phyloP scores from a whole-genome alignment of 2,329 filamentous ascomycete species.

The Hymenoscyphus repandus region DNA sequence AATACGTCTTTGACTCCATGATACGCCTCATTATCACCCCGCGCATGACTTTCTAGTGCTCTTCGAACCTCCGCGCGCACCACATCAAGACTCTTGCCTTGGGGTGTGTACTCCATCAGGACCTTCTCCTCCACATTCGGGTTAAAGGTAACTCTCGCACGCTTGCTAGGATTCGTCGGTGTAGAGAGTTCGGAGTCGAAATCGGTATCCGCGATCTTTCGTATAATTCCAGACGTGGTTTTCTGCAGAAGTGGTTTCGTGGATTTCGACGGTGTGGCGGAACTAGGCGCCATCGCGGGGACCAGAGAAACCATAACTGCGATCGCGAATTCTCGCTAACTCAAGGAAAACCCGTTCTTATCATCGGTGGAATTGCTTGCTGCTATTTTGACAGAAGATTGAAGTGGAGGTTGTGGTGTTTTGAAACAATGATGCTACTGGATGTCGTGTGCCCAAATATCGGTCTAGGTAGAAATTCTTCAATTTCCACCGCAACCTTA shows the following conservation, averaged over 20 bases:
- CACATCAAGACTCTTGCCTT: conserved; percentile 23
- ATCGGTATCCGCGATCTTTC: conserved; percentile 26
- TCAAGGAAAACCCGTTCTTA: conserved; percentile 5
- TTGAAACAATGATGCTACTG: neutral
- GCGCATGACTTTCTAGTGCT: conserved; percentile 48
- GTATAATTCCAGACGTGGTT: conserved; percentile 24
- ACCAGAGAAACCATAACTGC: conserved; percentile 24
- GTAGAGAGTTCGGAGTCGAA: conserved; percentile 23
- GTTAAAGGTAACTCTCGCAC: conserved; percentile 29
- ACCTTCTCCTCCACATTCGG: conserved; percentile 31
- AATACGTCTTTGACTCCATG: conserved; percentile 57
- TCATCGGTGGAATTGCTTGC: conserved; percentile 10
- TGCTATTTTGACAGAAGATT: neutral
- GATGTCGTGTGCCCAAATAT: neutral
- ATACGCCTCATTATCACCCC: conserved; percentile 55
- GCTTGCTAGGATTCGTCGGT: conserved; percentile 26
- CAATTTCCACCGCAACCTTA: neutral
- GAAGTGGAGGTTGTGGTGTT: neutral
- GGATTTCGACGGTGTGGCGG: conserved; percentile 16
- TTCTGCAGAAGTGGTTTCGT: conserved; percentile 28
- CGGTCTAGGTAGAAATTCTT: too few relatives aligned
- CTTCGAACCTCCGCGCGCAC: conserved; percentile 30
- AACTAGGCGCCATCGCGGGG: conserved; percentile 11
- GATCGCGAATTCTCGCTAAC: conserved; percentile 1
- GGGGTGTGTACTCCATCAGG: conserved; percentile 24